phyloP scores from a whole-genome alignment of 345 rosid species.

The Citrus mangshanensis region DNA sequence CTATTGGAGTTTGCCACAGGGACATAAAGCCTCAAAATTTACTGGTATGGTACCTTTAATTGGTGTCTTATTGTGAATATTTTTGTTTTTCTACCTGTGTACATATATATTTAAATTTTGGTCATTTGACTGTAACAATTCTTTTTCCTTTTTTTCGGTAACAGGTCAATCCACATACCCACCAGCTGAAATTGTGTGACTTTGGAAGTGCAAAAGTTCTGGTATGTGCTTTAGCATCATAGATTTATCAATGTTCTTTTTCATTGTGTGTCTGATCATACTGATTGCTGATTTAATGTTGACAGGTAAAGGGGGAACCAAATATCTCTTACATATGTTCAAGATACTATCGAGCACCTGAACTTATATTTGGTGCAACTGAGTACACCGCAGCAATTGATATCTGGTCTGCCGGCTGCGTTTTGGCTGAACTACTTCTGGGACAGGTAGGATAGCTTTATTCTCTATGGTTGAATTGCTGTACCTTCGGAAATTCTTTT shows the following conservation, averaged over 20 bases:
- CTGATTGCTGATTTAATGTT: slow-evolving; percentile 17
- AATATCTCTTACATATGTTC: slow-evolving; percentile 95
- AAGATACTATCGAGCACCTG: slow-evolving; percentile 98
- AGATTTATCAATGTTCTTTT: not conserved
- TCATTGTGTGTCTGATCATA: not conserved
- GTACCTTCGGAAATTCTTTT: not conserved
- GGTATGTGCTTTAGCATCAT: slow-evolving; percentile 43
- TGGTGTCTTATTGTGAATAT: not conserved
- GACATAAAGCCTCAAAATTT: slow-evolving; percentile 98
- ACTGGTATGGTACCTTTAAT: slow-evolving; percentile 47
- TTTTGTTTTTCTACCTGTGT: not conserved
- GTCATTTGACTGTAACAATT: not conserved
- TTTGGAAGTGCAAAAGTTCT: slow-evolving; percentile 98
- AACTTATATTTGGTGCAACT: slow-evolving; percentile 94
- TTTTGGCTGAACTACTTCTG: slow-evolving; percentile 85
- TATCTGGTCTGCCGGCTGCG: slow-evolving; percentile 98
- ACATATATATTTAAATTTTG: not conserved
- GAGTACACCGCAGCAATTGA: slow-evolving; percentile 96
- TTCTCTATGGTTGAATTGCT: not conserved
- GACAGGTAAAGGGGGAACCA: slow-evolving; percentile 93
- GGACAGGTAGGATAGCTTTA: slow-evolving; percentile 63
- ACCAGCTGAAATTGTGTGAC: slow-evolving; percentile 91
- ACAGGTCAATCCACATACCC: slow-evolving; percentile 96
- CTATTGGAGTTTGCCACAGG: slow-evolving; percentile 91
- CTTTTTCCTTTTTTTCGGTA: slow-evolving; percentile 1